These are phyloP conservation scores for Sporisorium sorghi DNA, from an alignment of 1,284 basidiomycete genomes.

Conservation along the genomic window DNA sequence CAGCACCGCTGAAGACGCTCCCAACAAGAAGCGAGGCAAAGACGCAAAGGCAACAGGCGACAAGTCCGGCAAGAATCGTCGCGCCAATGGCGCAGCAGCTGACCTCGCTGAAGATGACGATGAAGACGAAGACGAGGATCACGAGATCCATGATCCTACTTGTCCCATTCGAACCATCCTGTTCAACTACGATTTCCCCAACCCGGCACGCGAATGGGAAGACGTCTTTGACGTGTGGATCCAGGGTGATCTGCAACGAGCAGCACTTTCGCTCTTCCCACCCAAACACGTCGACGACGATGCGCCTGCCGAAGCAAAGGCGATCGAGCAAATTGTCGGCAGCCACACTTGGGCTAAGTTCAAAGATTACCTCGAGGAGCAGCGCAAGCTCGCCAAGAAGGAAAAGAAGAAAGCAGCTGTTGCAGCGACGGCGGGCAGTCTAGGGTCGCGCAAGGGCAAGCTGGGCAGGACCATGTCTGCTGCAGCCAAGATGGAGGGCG, in stretches of 20 bases:
- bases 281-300: constrained; percentile 22
- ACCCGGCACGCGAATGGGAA: constrained; percentile 86
- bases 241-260: constrained; percentile 83
- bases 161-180: constrained; percentile 79
- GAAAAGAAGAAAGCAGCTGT: constrained; percentile 30
- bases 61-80: constrained; percentile 15
- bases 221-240: constrained; percentile 92
- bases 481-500: constrained; percentile 40
- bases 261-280: constrained; percentile 60
- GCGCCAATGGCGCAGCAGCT: constrained; percentile 1
- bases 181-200: constrained; percentile 89
- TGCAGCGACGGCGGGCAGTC: constrained; percentile 9
- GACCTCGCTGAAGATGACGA: constrained; percentile 2
- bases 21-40: constrained; percentile 31
- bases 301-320: constrained; percentile 13
- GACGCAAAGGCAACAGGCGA: constrained; percentile 9
- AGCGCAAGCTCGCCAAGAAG: constrained; percentile 44
- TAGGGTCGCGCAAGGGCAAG: constrained; percentile 31
- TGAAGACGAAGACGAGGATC: constrained; percentile 35
- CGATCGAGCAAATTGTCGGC: constrained; percentile 36
- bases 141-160: constrained; percentile 50
- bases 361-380: constrained; percentile 40
- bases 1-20: constrained; percentile 45
- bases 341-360: constrained; percentile 41
- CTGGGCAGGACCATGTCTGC: constrained; percentile 36